Conservation (phyloP, 768 basidiomycete genomes). For the Leccinum broughii region DNA sequence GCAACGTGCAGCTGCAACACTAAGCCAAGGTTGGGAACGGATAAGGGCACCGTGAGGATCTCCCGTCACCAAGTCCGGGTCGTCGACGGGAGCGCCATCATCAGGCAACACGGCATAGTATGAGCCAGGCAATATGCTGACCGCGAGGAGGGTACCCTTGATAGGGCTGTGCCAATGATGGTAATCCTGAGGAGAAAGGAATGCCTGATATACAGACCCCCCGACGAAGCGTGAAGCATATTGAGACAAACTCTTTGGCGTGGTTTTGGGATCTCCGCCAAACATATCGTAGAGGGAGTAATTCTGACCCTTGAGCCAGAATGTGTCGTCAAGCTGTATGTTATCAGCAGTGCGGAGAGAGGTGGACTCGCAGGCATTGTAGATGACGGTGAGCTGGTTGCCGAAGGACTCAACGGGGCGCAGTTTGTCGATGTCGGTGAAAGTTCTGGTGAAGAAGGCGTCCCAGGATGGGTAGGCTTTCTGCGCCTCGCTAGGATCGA, state of each 20-base stretch:
- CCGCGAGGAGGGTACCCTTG: slow-evolving; percentile 9
- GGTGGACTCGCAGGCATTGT: slow-evolving; percentile 54
- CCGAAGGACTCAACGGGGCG: neutral
- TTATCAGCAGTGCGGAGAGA: slow-evolving; percentile 36
- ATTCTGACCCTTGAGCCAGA: slow-evolving; percentile 61
- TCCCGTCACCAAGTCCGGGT: neutral
- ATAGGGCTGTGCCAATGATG: slow-evolving; percentile 66
- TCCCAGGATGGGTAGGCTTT: slow-evolving; percentile 40
- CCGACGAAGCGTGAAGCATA: slow-evolving; percentile 43
- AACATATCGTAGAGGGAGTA: slow-evolving; percentile 62
- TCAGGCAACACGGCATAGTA: slow-evolving; percentile 20
- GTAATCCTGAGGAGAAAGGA: slow-evolving; percentile 51
- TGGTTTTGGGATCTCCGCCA: slow-evolving; percentile 10
- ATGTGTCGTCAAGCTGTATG: slow-evolving; percentile 44
- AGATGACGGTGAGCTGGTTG: slow-evolving; percentile 31
- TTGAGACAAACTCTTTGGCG: neutral
- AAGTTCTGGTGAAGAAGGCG: slow-evolving; percentile 51
- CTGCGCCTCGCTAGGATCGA: neutral
- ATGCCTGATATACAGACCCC: slow-evolving; percentile 55
- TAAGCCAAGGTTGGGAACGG: slow-evolving; percentile 43
- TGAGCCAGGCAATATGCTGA: slow-evolving; percentile 35
- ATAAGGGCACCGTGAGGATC: slow-evolving; percentile 23
- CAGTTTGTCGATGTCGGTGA: slow-evolving; percentile 19
- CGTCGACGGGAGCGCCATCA: slow-evolving; percentile 2
- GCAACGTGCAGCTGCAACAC: slow-evolving; percentile 46